phyloP scores from a whole-genome alignment of 2,329 filamentous ascomycete genomes.

The Penicillium glabrum region DNA sequence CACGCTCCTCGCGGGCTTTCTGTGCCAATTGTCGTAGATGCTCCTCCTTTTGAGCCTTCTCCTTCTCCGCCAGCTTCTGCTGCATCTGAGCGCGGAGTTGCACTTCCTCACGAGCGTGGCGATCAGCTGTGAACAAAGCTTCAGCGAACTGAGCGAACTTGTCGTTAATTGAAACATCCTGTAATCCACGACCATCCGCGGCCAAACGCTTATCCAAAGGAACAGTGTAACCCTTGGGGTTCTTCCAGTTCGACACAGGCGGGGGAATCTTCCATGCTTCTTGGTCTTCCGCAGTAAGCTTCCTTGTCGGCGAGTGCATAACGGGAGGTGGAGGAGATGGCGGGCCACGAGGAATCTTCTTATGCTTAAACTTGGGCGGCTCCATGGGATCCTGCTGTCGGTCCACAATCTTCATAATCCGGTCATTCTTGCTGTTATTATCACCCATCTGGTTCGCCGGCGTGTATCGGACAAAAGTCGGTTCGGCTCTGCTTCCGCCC shows the following conservation, averaged over 20 bases:
- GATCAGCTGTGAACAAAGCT: slow-evolving; percentile 88
- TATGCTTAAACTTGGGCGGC: slow-evolving; percentile 97
- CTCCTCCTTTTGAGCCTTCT: slow-evolving; percentile 92
- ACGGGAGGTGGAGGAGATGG: slow-evolving; percentile 90
- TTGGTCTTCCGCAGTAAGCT: slow-evolving; percentile 94
- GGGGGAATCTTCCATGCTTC: slow-evolving; percentile 93
- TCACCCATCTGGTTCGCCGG: slow-evolving; percentile 97
- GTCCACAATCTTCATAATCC: slow-evolving; percentile 98
- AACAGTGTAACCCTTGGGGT: slow-evolving; percentile 96
- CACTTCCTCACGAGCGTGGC: slow-evolving; percentile 93
- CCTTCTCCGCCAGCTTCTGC: slow-evolving; percentile 92
- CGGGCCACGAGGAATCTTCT: slow-evolving; percentile 92
- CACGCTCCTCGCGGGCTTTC: slow-evolving; percentile 82
- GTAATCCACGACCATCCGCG: slow-evolving; percentile 85
- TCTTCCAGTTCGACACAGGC: slow-evolving; percentile 98
- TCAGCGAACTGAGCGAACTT: slow-evolving; percentile 97
- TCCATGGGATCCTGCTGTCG: slow-evolving; percentile 93
- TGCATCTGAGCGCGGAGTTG: slow-evolving; percentile 92
- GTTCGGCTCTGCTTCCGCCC: slow-evolving; percentile 73
- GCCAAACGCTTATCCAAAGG: slow-evolving; percentile 93
- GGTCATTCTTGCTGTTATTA: slow-evolving; percentile 78
- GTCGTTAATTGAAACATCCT: slow-evolving; percentile 96
- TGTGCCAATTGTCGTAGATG: slow-evolving; percentile 83
- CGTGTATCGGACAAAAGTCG: slow-evolving; percentile 93
- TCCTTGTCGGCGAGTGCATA: slow-evolving; percentile 91